Base-by-base conservation (phyloP, 768 basidiomycete genomes). In the Tephrocybe rancida region DNA sequence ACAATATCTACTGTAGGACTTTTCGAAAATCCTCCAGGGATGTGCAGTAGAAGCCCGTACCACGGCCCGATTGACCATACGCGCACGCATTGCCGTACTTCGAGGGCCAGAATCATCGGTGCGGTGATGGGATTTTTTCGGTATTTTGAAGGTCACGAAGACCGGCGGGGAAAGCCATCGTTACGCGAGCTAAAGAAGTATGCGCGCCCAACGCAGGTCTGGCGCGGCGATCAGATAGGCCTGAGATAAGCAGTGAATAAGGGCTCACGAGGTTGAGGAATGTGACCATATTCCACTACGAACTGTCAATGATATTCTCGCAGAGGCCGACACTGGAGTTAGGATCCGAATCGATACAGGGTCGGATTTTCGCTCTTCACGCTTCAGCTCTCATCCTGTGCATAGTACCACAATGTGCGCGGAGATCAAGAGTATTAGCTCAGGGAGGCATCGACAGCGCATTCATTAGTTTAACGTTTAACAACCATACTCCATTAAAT, bases 271-370 rank as follows among this genome's bases (percentile, higher is more conserved):
- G 48, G 37, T 38, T 32, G n/a, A 32, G n/a, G 26, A 14, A 48
- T 48, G 35, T 34, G 21, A 6, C 37, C 34, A n/a, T n/a, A n/a
- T n/a, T n/a, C 35, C 16, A 32, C 35, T 49, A 27, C 11, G 24
- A 44, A 3, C 29, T 25, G 41, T 34, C 50, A 32, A 29, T 14
- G 16, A 37, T 32, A 32, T 37, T 37, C 35, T 41, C 27, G 26
- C 21, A 39, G 48, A 50, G 38, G 26, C 30, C 45, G 34, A 30
- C 18, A 21, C 6, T 50, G 16, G 4, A 21, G 9, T 3, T 26
- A 51, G 50, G 50, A 51, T 51, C 50, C 50, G 50, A 51, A 27
- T 39, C 50, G 16, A 14, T 44, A 41, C 50, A 51, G 50, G 50
- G 50, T 44, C 50, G 25, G 16, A 37, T 18, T 18, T n/a, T n/a